A percentile compares a stretch with the other conserved stretches of the same genome.
Evolutionary conservation across 164 flowering plant genomes (phyloP).

Genomic region (Magnolia changhungtana): DNA sequence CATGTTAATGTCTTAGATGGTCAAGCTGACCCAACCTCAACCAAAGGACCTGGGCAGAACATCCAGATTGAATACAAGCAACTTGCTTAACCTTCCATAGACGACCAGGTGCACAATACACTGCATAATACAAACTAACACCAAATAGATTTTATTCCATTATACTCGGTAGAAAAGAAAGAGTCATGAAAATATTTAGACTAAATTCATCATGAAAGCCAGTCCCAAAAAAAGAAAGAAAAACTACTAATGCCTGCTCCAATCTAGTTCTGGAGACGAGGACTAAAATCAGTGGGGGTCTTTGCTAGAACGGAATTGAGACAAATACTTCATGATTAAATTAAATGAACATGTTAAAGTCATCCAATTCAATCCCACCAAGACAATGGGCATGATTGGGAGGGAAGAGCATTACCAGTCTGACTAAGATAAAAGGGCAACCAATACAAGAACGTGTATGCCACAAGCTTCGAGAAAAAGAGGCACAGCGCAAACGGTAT

Average conservation of each 20-base stretch:
- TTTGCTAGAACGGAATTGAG: no score
- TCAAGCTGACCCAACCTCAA: neutral
- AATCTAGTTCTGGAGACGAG: no score
- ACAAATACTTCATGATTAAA: no score
- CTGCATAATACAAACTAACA: no score
- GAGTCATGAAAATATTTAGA: no score
- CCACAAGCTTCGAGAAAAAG: slow-evolving; percentile 93
- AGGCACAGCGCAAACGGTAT: slow-evolving; percentile 86
- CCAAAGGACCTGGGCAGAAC: neutral
- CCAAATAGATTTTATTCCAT: no score
- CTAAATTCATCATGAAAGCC: no score
- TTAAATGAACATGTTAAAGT: no score
- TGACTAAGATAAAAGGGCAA: slow-evolving; percentile 88
- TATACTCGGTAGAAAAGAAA: no score
- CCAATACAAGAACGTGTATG: slow-evolving; percentile 94
- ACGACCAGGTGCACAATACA: neutral
- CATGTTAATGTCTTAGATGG: neutral
- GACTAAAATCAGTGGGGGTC: no score
- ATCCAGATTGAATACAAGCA: neutral
- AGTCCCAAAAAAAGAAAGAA: no score
- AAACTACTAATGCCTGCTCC: no score
- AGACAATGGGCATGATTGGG: neutral
- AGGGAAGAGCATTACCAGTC: slow-evolving; percentile 53
- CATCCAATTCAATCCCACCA: neutral
- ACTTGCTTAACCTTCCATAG: neutral